Evolutionary conservation across 2,329 filamentous ascomycete genomes (phyloP).

Genomic region (Neopestalotiopsis clavispora): DNA sequence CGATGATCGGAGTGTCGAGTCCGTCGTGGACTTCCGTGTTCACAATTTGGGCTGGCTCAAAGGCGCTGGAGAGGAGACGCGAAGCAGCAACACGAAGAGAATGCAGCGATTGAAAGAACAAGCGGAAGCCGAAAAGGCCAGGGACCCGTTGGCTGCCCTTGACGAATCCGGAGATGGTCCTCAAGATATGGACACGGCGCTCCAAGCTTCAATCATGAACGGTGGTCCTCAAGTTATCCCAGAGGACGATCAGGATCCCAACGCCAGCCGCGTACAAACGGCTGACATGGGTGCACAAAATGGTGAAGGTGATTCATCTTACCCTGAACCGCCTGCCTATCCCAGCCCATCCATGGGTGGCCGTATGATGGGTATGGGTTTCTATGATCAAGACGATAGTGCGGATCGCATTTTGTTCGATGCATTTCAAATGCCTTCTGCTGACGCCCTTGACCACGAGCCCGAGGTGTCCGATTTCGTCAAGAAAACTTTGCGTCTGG

Average conservation of each 20-base stretch:
- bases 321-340: conserved; percentile 36
- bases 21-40: conserved; percentile 85
- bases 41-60: conserved; percentile 88
- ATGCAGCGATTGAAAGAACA: conserved; percentile 62
- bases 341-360: conserved; percentile 57
- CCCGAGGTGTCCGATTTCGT: conserved; percentile 58
- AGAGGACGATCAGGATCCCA: conserved; percentile 2
- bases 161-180: conserved; percentile 30
- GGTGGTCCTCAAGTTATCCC: not conserved
- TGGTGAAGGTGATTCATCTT: conserved; percentile 30
- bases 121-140: conserved; percentile 62
- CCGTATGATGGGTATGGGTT: conserved; percentile 62
- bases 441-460: conserved; percentile 47
- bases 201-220: conserved; percentile 26
- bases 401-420: conserved; percentile 65
- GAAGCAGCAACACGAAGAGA: conserved; percentile 60
- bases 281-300: conserved; percentile 36
- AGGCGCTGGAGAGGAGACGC: conserved; percentile 60
- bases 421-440: conserved; percentile 58
- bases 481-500: conserved; percentile 58
- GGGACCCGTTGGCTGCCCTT: conserved; percentile 39
- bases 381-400: conserved; percentile 63
- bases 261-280: conserved; percentile 30
- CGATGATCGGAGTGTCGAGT: conserved; percentile 88
- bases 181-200: conserved; percentile 34